Percentiles rank a stretch among this genome's conserved stretches.
Conservation (phyloP, 1,139 yeast species). For the Sugiyamaella paludigena region DNA sequence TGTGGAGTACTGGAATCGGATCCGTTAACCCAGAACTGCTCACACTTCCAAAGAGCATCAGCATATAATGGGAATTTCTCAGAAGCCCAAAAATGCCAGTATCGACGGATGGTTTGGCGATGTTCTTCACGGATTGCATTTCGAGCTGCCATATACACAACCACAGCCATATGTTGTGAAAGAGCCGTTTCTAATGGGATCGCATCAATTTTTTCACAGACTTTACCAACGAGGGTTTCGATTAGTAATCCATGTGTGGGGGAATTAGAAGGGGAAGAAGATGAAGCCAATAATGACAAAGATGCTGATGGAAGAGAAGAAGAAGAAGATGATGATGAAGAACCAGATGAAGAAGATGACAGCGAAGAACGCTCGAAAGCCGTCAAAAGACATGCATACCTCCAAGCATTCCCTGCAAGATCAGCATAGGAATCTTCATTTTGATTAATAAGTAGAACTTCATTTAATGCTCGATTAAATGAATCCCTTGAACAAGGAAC, state of each 20-base stretch:
- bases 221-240: slow-evolving; percentile 19
- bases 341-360: no score
- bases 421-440: slow-evolving; percentile 9
- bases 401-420: slow-evolving; percentile 21
- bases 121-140: slow-evolving; percentile 19
- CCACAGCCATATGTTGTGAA: slow-evolving; percentile 24
- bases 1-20: not conserved
- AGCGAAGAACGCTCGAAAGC: slow-evolving; percentile 17
- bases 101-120: slow-evolving; percentile 17
- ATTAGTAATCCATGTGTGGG: not conserved
- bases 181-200: slow-evolving; percentile 21
- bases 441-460: slow-evolving; percentile 15
- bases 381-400: slow-evolving; percentile 20
- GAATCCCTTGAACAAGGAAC: slow-evolving; percentile 5
- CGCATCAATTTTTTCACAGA: slow-evolving; percentile 13
- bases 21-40: slow-evolving; percentile 16
- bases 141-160: slow-evolving; percentile 22
- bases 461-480: slow-evolving; percentile 11
- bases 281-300: not conserved
- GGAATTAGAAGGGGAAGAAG: not conserved
- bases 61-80: slow-evolving; percentile 24
- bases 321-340: not conserved
- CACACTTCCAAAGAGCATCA: slow-evolving; percentile 22
- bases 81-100: slow-evolving; percentile 24
- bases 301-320: not conserved